phyloP scores from a whole-genome alignment of 2,329 filamentous ascomycete genomes.

The Aquanectria penicillioides region DNA sequence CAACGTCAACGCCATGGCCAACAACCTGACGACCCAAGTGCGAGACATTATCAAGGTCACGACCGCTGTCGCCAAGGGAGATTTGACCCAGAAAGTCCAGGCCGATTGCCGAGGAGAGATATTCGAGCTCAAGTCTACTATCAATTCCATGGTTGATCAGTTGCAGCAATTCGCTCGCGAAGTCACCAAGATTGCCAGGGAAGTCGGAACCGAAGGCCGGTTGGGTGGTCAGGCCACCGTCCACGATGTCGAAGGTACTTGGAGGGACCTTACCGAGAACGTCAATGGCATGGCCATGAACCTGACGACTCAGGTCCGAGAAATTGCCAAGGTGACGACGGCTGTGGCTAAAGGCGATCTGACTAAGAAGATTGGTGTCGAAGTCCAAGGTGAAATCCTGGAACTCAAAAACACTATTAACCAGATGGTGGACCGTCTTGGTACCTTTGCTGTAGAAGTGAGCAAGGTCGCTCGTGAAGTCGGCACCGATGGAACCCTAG shows the following conservation, averaged over 20 bases:
- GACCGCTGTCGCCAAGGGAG: conserved; percentile 80
- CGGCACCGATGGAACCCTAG: conserved; percentile 93
- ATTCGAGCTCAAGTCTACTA: conserved; percentile 94
- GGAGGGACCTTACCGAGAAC: conserved; percentile 93
- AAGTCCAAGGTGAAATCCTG: conserved; percentile 92
- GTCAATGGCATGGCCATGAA: conserved; percentile 99
- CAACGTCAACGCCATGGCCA: conserved; percentile 89
- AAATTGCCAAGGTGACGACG: conserved; percentile 96
- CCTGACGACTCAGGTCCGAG: conserved; percentile 94
- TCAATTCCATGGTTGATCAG: conserved; percentile 99
- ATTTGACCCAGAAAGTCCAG: conserved; percentile 96
- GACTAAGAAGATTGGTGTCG: conserved; percentile 94
- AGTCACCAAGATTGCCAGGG: conserved; percentile 94
- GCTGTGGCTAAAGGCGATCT: conserved; percentile 94
- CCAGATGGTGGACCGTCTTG: conserved; percentile 97
- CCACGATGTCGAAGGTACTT: conserved; percentile 95
- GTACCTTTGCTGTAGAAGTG: conserved; percentile 95
- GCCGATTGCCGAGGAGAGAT: conserved; percentile 93
- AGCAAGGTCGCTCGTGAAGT: conserved; percentile 96
- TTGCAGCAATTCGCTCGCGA: conserved; percentile 96
- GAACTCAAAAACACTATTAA: conserved; percentile 98
- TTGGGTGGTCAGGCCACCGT: conserved; percentile 95
- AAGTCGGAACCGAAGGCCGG: conserved; percentile 95
- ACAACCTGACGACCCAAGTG: conserved; percentile 87
- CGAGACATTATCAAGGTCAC: conserved; percentile 91